phyloP scores from a whole-genome alignment of 345 rosid genomes.

The Sisymbrium altissimum region DNA sequence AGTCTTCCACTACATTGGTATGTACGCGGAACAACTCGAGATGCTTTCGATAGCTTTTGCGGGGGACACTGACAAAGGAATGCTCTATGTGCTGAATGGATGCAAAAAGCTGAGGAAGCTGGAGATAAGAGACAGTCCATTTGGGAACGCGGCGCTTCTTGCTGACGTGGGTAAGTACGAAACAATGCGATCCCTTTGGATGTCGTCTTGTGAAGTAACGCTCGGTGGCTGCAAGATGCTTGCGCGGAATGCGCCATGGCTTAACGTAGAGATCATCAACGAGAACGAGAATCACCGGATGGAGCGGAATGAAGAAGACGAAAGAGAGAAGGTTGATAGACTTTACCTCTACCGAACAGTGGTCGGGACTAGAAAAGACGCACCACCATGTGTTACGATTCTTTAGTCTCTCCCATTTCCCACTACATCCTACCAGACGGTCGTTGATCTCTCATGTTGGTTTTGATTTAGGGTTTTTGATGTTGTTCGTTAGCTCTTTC shows the following conservation, averaged over 20 bases:
- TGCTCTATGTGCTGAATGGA: conserved; percentile 80
- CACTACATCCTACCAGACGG: background rate
- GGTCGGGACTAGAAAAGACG: conserved; percentile 76
- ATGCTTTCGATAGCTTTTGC: conserved; percentile 98
- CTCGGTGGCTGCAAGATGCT: conserved; percentile 82
- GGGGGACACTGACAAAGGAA: conserved; percentile 79
- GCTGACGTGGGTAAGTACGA: conserved; percentile 83
- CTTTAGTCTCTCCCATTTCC: conserved; percentile 17
- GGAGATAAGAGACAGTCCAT: conserved; percentile 88
- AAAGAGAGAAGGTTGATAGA: conserved; percentile 55
- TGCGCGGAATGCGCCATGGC: conserved; percentile 64
- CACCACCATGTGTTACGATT: conserved; percentile 64
- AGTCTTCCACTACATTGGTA: conserved; percentile 86
- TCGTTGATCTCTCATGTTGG: background rate
- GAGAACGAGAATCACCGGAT: conserved; percentile 42
- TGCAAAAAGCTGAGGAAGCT: conserved; percentile 88
- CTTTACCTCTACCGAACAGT: conserved; percentile 82
- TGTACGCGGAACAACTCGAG: conserved; percentile 79
- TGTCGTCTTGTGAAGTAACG: conserved; percentile 95
- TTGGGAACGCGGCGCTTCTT: conserved; percentile 79
- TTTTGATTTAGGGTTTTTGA: background rate
- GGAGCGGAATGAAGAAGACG: conserved; percentile 29
- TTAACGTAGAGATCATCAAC: conserved; percentile 82
- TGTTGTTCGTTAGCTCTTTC: background rate
- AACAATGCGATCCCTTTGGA: conserved; percentile 99